Percentiles rank a stretch among this genome's conserved stretches.
phyloP scores from a whole-genome alignment of 1,284 basidiomycete species.

The Hemileia vastatrix region DNA sequence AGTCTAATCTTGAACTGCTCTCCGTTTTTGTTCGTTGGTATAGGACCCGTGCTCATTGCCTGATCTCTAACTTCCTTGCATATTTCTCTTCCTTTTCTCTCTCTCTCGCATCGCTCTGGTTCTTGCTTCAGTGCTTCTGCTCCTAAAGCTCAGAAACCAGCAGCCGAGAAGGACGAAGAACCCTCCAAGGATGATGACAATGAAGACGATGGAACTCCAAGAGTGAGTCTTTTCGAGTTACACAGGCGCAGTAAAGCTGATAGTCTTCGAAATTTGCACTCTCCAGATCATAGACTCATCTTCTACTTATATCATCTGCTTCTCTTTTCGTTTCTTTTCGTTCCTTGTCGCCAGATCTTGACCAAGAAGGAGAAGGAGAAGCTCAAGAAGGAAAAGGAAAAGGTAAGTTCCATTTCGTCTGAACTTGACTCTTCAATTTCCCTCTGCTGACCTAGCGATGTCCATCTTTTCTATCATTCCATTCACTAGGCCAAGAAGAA shows the following conservation, averaged over 20 bases:
- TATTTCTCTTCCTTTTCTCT: not conserved
- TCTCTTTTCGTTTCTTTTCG: not conserved
- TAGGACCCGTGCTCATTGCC: too few species aligned
- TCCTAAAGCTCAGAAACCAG: not conserved
- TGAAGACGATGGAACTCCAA: slow-evolving; percentile 9
- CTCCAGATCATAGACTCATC: too few species aligned
- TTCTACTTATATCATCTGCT: too few species aligned
- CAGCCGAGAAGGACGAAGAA: not conserved
- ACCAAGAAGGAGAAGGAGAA: slow-evolving; percentile 44
- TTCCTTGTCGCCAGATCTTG: slow-evolving; percentile 28
- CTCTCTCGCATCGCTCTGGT: not conserved
- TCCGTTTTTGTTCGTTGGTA: too few species aligned
- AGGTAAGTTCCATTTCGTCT: slow-evolving; percentile 16
- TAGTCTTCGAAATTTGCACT: too few species aligned
- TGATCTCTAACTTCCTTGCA: too few species aligned
- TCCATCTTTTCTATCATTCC: not conserved
- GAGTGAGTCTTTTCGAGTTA: not conserved
- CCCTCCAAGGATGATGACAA: slow-evolving; percentile 1
- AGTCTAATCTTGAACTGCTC: too few species aligned
- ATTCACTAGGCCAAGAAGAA: slow-evolving; percentile 41
- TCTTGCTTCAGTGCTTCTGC: not conserved
- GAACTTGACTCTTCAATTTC: not conserved
- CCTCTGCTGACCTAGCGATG: not conserved
- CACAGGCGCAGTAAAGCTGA: too few species aligned
- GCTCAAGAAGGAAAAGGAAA: slow-evolving; percentile 43